Evolutionary conservation across 176 grass and related monocot species (phyloP).

Genomic region (Lolium perenne): DNA sequence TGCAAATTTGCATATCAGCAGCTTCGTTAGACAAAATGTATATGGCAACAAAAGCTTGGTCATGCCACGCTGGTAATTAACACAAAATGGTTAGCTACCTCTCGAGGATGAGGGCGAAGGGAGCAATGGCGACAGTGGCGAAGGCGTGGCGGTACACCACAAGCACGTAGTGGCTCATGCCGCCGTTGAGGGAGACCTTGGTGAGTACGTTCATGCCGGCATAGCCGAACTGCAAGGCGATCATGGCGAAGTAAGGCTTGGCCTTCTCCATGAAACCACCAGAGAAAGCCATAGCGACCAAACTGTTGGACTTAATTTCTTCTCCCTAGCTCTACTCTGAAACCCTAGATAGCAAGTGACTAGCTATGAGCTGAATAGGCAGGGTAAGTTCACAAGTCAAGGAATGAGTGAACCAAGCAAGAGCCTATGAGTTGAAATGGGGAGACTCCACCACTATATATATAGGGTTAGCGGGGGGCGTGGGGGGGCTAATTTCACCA

Average conservation of each 20-base stretch:
- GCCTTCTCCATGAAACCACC: slow-evolving; percentile 54
- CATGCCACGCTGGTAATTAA: not conserved
- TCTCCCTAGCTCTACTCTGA: not conserved
- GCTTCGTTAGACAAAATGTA: not conserved
- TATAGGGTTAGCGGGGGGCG: slow-evolving; percentile 12
- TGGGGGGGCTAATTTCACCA: not conserved
- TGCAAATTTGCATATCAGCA: slow-evolving; percentile 21
- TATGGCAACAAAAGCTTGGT: not conserved
- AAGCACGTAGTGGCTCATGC: slow-evolving; percentile 93
- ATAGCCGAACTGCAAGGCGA: slow-evolving; percentile 82
- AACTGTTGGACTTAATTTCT: not conserved
- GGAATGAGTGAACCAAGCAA: not conserved
- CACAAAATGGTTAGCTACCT: slow-evolving; percentile 39
- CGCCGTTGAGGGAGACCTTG: slow-evolving; percentile 78
- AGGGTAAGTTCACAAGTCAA: not conserved
- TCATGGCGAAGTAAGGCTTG: slow-evolving; percentile 87
- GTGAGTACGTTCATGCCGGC: slow-evolving; percentile 94
- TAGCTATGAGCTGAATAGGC: not conserved
- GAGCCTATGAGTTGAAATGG: slow-evolving; percentile 9
- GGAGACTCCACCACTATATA: not conserved
- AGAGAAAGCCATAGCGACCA: slow-evolving; percentile 39
- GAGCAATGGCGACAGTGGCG: slow-evolving; percentile 77
- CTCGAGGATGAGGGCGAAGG: slow-evolving; percentile 79
- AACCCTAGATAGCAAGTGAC: not conserved
- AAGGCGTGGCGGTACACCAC: slow-evolving; percentile 93